phyloP scores from a whole-genome alignment of 345 rosid genomes.

The Hypericum perforatum region DNA sequence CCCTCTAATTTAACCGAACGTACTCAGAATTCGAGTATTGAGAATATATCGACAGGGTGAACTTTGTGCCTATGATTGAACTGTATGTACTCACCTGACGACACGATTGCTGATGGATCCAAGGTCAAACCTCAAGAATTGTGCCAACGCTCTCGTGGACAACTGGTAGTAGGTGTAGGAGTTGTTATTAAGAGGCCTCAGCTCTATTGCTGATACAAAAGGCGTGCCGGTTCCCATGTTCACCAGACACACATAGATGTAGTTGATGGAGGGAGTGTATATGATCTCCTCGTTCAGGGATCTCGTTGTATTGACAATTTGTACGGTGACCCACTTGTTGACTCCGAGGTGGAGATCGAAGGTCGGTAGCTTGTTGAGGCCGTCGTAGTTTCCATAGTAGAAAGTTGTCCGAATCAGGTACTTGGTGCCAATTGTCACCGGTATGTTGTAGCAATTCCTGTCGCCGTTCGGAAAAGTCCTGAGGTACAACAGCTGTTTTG shows the following conservation, averaged over 20 bases:
- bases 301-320: conserved; percentile 4
- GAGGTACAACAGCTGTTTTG: no score
- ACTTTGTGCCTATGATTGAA: neutral
- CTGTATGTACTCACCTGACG: neutral
- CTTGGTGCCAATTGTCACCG: no score
- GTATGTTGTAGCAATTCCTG: no score
- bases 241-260: conserved; percentile 26
- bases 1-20: no score
- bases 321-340: conserved; percentile 12
- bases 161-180: neutral
- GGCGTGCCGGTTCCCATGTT: conserved; percentile 34
- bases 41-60: no score
- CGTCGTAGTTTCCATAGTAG: conserved; percentile 14
- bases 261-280: conserved; percentile 11
- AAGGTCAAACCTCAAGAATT: conserved; percentile 10
- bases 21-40: no score
- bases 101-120: conserved; percentile 14
- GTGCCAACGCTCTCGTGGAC: conserved; percentile 6
- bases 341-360: conserved; percentile 17
- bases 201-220: conserved; percentile 20
- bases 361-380: neutral
- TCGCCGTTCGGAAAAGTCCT: no score
- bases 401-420: conserved; percentile 15
- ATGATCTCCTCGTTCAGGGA: conserved; percentile 19
- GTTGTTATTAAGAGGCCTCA: conserved; percentile 10